These are phyloP conservation scores for Pezicula neosporulosa DNA, from an alignment of 2,329 filamentous ascomycete species.

Conservation along the genomic window DNA sequence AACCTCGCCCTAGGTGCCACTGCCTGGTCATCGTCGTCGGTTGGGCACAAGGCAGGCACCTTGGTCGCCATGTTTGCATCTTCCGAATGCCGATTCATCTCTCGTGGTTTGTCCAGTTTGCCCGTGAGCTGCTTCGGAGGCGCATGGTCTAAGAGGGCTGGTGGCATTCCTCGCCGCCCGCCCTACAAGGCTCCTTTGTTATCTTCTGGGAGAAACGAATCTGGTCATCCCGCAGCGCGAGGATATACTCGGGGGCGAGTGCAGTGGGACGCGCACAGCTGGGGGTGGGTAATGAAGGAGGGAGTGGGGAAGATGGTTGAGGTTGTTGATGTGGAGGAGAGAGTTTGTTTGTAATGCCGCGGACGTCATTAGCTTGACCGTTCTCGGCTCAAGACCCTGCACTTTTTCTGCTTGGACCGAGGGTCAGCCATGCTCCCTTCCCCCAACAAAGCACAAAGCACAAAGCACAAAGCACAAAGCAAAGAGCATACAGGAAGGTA, in stretches of 20 bases:
- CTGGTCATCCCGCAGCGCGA: conserved; percentile 11
- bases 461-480: too few relatives aligned
- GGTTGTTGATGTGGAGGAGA: conserved; percentile 2
- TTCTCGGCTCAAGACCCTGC: not conserved
- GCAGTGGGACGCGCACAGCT: not conserved
- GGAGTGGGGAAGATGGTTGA: not conserved
- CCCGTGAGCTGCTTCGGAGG: conserved; percentile 43
- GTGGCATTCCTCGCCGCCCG: conserved; percentile 47
- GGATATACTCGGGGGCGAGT: not conserved
- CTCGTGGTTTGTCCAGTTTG: conserved; percentile 33
- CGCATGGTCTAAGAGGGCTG: conserved; percentile 53
- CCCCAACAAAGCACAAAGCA: not conserved
- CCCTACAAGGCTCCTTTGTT: conserved; percentile 19
- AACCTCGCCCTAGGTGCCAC: conserved; percentile 39
- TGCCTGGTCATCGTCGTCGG: conserved; percentile 50
- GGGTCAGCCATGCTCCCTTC: not conserved
- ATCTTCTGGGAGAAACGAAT: conserved; percentile 3
- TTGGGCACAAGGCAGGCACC: conserved; percentile 42
- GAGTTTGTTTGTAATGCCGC: not conserved
- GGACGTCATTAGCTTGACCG: not conserved
- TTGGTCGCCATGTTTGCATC: conserved; percentile 16
- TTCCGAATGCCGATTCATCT: conserved; percentile 25
- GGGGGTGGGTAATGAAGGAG: not conserved
- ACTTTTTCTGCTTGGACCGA: not conserved
- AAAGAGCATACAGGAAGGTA: too few relatives aligned